A percentile compares a stretch with the other conserved stretches of the same genome.
phyloP scores from a whole-genome alignment of 148 eudicot species.

The Vaccinium darrowii region DNA sequence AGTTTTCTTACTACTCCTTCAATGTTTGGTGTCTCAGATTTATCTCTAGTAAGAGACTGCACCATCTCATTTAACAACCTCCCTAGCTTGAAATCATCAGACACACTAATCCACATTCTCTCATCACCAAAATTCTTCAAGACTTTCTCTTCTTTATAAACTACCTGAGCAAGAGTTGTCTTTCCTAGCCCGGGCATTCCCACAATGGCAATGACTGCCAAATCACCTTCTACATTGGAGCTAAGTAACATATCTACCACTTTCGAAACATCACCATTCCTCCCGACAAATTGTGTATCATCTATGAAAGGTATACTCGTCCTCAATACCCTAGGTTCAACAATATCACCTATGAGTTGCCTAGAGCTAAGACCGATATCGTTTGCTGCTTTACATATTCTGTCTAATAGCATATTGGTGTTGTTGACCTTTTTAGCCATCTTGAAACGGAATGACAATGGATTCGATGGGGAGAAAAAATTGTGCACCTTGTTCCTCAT shows the following conservation, averaged over 20 bases:
- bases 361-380: background rate
- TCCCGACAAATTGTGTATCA: constrained; percentile 1
- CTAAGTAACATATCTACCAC: background rate
- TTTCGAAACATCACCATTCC: background rate
- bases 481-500: too few relatives aligned
- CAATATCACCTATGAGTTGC: too few relatives aligned
- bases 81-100: too few relatives aligned
- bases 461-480: too few relatives aligned
- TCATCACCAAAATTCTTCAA: too few relatives aligned
- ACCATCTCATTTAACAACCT: constrained; percentile 10
- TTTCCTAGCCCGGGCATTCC: background rate
- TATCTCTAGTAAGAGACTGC: background rate
- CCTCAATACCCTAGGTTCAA: too few relatives aligned
- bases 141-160: background rate
- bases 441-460: background rate
- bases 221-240: background rate
- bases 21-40: too few relatives aligned
- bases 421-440: too few relatives aligned
- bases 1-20: background rate
- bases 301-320: background rate
- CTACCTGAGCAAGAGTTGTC: background rate
- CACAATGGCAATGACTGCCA: background rate
- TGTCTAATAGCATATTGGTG: background rate
- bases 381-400: background rate
- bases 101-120: too few relatives aligned